Percentiles rank a stretch among this genome's conserved stretches.
Conservation (phyloP, 768 basidiomycete species). For the Galerina marginata region DNA sequence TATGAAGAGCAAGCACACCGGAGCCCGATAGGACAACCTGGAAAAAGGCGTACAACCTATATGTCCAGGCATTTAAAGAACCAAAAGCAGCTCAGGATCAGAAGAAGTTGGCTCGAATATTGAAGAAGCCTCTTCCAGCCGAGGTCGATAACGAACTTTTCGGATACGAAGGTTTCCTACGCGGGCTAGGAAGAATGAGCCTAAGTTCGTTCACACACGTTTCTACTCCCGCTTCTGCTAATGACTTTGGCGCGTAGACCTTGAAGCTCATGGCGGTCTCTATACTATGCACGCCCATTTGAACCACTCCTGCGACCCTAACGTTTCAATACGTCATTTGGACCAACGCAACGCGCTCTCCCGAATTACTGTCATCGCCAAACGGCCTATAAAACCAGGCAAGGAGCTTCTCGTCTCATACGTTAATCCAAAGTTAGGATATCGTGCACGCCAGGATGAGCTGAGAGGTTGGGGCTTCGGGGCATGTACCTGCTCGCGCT, state of each 20-base stretch:
- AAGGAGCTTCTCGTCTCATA: conserved; percentile 84
- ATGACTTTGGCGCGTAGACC: conserved; percentile 45
- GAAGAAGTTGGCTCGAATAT: conserved; percentile 61
- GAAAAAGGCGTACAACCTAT: conserved; percentile 67
- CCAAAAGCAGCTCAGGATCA: conserved; percentile 55
- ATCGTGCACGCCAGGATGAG: conserved; percentile 52
- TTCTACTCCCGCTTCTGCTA: conserved; percentile 3
- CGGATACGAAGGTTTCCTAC: conserved; percentile 76
- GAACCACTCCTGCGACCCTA: conserved; percentile 86
- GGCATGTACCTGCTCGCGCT: conserved; percentile 69
- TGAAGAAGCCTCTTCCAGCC: conserved; percentile 53
- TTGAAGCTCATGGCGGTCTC: conserved; percentile 87
- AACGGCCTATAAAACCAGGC: conserved; percentile 62
- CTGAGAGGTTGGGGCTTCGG: conserved; percentile 80
- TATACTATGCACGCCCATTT: conserved; percentile 87
- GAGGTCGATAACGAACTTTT: conserved; percentile 67
- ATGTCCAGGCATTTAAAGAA: conserved; percentile 64
- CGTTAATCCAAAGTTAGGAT: conserved; percentile 66
- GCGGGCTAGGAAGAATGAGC: conserved; percentile 76
- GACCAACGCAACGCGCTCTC: conserved; percentile 71
- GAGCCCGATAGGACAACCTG: conserved; percentile 72
- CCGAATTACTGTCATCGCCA: conserved; percentile 78
- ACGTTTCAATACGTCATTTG: conserved; percentile 78
- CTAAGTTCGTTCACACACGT: conserved; percentile 56
- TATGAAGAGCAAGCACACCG: conserved; percentile 23